Base-by-base conservation (phyloP, 2,329 filamentous ascomycete species). In the Penicillium sp. region DNA sequence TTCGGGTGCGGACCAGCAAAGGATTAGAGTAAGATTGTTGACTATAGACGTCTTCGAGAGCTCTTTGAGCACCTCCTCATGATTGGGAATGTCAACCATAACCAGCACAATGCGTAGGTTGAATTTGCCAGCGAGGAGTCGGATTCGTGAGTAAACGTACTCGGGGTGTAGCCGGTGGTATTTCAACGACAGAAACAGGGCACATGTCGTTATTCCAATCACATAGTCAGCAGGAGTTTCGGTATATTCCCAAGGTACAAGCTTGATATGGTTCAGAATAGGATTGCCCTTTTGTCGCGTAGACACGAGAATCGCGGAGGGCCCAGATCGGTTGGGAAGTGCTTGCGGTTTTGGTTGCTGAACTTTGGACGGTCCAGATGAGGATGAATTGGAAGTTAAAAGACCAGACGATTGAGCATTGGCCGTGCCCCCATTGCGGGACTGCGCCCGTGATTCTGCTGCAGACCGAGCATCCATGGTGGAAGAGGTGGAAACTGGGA, bases 121-220 rank as follows among this genome's bases (percentile, higher is more conserved):
- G 78, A 96, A 98, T 76, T 90, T 91, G 50, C 90, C 91, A 51
- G 90, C 90, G 4, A 99, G 81, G 49, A 88, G 86, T 52, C 90
- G 88, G 65, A 99, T 96, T 56, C 95, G 89, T 25, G 89, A 92
- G 79, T 98, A 98, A 68, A 99, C 92, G 79, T 99, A 99, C 76
- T 99, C 95, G 1, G 95, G 95, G 71, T 99, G 95, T 52, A 99
- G 83, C 27, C 93, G 91, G 75, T 99, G 95, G 75, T 99, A 99
- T 75, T 98, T 99, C 54, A 99, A 84, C 48, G 91, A 96, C 43
- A 99, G 80, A 72, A 98, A 99, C 5, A 99, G 82, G 0, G 91
- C 93, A 69, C 93, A 96, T 7, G 93, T 96, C 0, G 92, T 96
- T 43, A 85, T 72, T 0, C 95, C 93, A 48, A 98, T 81, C 9